Evolutionary conservation across 2,329 filamentous ascomycete species (phyloP).

Genomic region (Aspergillus alliaceus): DNA sequence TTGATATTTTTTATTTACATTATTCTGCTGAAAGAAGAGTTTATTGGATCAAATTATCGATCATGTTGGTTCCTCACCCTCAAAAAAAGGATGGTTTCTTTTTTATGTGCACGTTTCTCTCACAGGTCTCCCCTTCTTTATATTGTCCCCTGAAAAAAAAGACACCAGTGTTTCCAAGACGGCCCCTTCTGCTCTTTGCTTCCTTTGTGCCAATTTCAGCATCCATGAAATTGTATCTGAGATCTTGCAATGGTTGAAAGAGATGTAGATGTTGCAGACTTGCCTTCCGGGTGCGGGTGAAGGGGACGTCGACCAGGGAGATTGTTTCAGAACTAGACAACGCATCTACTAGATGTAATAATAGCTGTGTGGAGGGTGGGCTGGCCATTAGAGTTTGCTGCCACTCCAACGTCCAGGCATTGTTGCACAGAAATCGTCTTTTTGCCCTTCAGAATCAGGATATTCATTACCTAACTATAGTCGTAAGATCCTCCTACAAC

Average conservation of each 20-base stretch:
- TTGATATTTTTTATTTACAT: background rate
- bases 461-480: background rate
- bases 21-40: background rate
- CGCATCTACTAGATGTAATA: background rate
- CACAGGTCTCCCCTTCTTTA: background rate
- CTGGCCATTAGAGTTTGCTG: background rate
- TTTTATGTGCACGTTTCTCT: background rate
- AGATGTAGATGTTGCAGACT: background rate
- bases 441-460: background rate
- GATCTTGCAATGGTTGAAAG: background rate
- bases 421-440: background rate
- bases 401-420: background rate
- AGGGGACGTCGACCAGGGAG: too few relatives aligned
- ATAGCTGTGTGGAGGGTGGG: background rate
- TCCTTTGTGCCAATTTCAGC: slow-evolving; percentile 2
- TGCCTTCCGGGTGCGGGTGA: background rate
- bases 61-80: background rate
- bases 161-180: background rate
- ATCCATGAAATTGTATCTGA: background rate
- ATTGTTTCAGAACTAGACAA: background rate
- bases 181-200: background rate
- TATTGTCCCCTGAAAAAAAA: background rate
- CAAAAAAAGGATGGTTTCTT: background rate
- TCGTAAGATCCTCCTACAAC: background rate
- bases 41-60: background rate